Conservation (phyloP, 2,329 filamentous ascomycete genomes). For the Sporothrix globosa region DNA sequence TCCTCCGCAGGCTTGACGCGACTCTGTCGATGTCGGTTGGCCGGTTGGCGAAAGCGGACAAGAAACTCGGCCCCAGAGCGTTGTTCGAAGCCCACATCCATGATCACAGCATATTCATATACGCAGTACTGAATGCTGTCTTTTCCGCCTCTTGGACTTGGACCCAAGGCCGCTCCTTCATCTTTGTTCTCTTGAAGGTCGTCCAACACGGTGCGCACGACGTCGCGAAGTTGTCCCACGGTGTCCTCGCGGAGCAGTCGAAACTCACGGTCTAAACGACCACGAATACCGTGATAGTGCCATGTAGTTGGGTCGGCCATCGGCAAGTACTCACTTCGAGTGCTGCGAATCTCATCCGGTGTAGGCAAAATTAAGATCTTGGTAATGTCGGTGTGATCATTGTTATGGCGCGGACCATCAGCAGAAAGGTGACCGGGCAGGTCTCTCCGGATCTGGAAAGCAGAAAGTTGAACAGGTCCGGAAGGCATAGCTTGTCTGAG, state of each 20-base stretch:
- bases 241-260: conserved; percentile 60
- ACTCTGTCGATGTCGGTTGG: background rate
- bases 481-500: background rate
- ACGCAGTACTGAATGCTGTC: conserved; percentile 44
- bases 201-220: conserved; percentile 49
- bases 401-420: conserved; percentile 47
- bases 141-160: conserved; percentile 29
- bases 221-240: conserved; percentile 56
- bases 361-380: conserved; percentile 53
- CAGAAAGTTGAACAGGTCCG: background rate
- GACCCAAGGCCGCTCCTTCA: background rate
- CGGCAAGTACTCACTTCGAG: conserved; percentile 47
- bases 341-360: conserved; percentile 45
- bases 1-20: background rate
- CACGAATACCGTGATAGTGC: conserved; percentile 50
- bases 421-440: conserved; percentile 29
- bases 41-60: conserved; percentile 53
- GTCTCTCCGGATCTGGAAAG: conserved; percentile 19
- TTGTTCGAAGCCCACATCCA: conserved; percentile 44
- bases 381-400: conserved; percentile 49
- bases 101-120: conserved; percentile 45
- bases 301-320: conserved; percentile 46
- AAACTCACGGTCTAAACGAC: conserved; percentile 59
- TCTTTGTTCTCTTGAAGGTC: conserved; percentile 37
- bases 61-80: conserved; percentile 50